Evolutionary conservation across 2,329 filamentous ascomycete species (phyloP), one percentile per base, ranked within the genome.

Genomic region (Zalaria sp.): DNA sequence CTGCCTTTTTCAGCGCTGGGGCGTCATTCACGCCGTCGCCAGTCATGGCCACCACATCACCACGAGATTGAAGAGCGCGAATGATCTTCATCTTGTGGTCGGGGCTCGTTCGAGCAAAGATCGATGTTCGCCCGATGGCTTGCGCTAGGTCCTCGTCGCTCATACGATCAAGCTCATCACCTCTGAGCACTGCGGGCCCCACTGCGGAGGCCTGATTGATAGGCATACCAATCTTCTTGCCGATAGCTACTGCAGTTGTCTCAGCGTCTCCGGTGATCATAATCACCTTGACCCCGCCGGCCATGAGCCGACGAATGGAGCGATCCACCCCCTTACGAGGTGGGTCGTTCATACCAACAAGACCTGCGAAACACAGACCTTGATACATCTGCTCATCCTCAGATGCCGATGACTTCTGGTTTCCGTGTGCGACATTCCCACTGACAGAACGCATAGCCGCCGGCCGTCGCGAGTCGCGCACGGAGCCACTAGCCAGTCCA

Each of bases 41-140:
- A 8, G 91, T 98, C 91, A 98, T 98, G 44, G 91, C 93, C 37
- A 98, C 91, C 41, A 98, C 93, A 60, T 96, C 88, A 27, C 89
- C 89, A 32, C 89, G 82, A 43, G 83, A 78, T 62, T 98, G 91
- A 26, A 98, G 75, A 0, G 91, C 91, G 42, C 77, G 73, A 47
- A 98, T 83, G 54, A 98, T 98, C 63, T 94, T 96, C 68, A 98
- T 77, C 65, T 98, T 98, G 66, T 98, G 91, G 48, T 98, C 91
- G 0, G 91, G 91, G 49, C 86, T 94, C 2, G 91, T 96, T 41
- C 93, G 81, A 11, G 91, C 93, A 58, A 98, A 98, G 43, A 98
- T 91, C 1, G 85, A 91, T 1, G 89, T 93, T 42, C 83, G 81
- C 44, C 82, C 75, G 60, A 98, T 91, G 5, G 86, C 85, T 46